Evolutionary conservation across 306 rosid genomes (phyloP).

Genomic region (Malus asiatica): DNA sequence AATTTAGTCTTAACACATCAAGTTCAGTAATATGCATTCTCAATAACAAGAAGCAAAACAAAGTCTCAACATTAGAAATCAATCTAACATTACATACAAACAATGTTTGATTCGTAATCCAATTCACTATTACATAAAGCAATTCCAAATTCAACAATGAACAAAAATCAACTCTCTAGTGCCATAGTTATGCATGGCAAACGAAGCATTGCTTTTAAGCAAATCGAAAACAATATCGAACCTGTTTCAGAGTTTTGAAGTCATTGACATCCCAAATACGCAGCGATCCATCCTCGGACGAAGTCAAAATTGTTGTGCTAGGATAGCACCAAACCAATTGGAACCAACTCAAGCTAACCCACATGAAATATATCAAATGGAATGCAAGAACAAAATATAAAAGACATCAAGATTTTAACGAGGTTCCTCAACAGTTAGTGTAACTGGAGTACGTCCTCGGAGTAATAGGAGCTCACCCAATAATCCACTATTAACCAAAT

Average conservation of each 20-base stretch:
- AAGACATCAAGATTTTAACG: no score
- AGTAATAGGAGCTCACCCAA: no score
- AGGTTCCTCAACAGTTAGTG: no score
- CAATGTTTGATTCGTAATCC: not conserved
- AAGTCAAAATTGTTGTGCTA: constrained; percentile 24
- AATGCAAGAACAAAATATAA: no score
- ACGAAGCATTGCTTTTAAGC: not conserved
- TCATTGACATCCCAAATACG: constrained; percentile 97
- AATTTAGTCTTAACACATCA: not conserved
- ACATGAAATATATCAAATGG: no score
- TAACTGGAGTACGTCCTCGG: no score
- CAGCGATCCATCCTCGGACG: constrained; percentile 91
- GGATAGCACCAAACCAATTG: no score
- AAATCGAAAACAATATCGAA: no score
- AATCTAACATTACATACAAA: not conserved
- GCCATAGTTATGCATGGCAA: not conserved
- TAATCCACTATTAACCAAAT: no score
- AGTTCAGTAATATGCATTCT: not conserved
- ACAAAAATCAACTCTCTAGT: not conserved
- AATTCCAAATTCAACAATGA: not conserved
- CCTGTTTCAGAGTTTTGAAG: constrained; percentile 50
- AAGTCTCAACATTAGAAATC: not conserved
- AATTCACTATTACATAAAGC: not conserved
- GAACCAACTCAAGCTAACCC: no score
- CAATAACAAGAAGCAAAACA: not conserved